Conservation (phyloP, 169 alveolate species). For the Blepharisma undulans region DNA sequence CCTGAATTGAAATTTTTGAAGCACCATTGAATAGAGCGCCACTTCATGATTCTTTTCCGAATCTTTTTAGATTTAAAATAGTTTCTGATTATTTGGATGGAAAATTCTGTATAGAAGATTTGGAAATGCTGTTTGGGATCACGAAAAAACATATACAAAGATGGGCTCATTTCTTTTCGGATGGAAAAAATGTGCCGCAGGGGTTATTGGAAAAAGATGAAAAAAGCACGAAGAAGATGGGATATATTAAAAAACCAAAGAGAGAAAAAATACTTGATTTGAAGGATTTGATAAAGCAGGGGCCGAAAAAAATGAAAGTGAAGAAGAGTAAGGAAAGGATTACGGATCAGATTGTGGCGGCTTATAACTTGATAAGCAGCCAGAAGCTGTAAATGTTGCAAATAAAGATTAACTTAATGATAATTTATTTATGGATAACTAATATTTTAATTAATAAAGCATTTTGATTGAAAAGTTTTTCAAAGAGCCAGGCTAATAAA, state of each 20-base stretch:
- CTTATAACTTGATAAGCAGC: not conserved
- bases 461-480: too few relatives aligned
- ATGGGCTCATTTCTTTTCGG: not conserved
- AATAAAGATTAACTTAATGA: too few relatives aligned
- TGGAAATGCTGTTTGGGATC: not conserved
- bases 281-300: not conserved
- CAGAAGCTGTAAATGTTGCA: not conserved
- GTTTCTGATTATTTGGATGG: not conserved
- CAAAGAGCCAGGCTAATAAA: too few relatives aligned
- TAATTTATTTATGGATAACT: not conserved
- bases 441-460: too few relatives aligned
- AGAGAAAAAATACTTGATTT: not conserved
- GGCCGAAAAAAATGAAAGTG: not conserved
- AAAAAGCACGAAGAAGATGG: not conserved
- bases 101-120: not conserved
- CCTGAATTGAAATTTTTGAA: not conserved
- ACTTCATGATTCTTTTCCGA: not conserved
- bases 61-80: not conserved
- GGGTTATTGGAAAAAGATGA: not conserved
- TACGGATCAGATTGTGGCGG: not conserved
- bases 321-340: not conserved
- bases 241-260: not conserved
- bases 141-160: not conserved
- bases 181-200: not conserved
- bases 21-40: not conserved